Evolutionary conservation across 169 alveolate genomes (phyloP).

Genomic region (Plasmodium knowlesi): DNA sequence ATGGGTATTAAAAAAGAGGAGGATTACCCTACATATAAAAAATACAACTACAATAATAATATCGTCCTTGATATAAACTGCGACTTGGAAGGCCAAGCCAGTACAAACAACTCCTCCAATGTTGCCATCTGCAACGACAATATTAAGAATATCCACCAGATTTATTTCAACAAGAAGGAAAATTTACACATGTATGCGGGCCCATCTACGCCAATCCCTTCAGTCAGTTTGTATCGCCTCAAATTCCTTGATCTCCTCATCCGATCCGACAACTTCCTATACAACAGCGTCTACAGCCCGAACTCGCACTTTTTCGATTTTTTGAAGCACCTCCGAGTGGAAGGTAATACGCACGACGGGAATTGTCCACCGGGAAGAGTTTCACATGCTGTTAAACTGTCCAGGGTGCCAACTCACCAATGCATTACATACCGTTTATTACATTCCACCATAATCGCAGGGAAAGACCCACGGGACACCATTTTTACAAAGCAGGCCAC

Average conservation of each 20-base stretch:
- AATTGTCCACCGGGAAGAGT: neutral
- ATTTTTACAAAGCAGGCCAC: slow-evolving; percentile 49
- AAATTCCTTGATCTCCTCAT: slow-evolving; percentile 42
- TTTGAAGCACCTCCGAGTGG: slow-evolving; percentile 9
- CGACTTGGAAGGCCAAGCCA: neutral
- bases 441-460: neutral
- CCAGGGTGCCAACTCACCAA: neutral
- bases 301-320: slow-evolving; percentile 54
- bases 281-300: slow-evolving; percentile 19
- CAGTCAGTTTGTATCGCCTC: slow-evolving; percentile 48
- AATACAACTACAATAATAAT: slow-evolving; percentile 49
- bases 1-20: neutral
- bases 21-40: slow-evolving; percentile 44
- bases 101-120: neutral
- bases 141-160: slow-evolving; percentile 36
- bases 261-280: slow-evolving; percentile 48
- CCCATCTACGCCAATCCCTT: neutral
- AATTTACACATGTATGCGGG: neutral
- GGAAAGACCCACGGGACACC: slow-evolving; percentile 22
- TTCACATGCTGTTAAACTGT: neutral
- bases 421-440: neutral
- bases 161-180: slow-evolving; percentile 21
- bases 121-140: slow-evolving; percentile 44
- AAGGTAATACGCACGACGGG: slow-evolving; percentile 6
- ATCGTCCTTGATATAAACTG: slow-evolving; percentile 24